phyloP scores from a whole-genome alignment of 495 filamentous ascomycete species.

The Amorphotheca resinae region DNA sequence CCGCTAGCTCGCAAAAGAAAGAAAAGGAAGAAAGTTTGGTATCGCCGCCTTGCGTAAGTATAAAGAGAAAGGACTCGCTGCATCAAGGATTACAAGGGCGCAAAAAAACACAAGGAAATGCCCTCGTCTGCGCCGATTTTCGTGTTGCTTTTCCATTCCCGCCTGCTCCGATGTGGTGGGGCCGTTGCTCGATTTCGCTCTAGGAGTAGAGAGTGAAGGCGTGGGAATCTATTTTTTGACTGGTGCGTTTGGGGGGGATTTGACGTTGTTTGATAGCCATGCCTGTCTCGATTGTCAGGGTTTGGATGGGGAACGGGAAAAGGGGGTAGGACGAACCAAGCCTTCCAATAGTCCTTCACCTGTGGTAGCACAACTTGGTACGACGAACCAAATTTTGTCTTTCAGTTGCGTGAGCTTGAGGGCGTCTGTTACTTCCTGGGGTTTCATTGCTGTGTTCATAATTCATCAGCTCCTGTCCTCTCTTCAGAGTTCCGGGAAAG shows the following conservation, averaged over 20 bases:
- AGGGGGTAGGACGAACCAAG: slow-evolving; percentile 42
- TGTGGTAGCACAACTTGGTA: slow-evolving; percentile 87
- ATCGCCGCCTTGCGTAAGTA: slow-evolving; percentile 16
- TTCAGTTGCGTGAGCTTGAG: slow-evolving; percentile 77
- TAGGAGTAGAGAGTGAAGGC: background rate
- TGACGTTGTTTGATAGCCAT: slow-evolving; percentile 92
- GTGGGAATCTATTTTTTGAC: slow-evolving; percentile 31
- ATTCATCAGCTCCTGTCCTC: background rate
- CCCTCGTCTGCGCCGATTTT: background rate
- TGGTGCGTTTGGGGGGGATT: slow-evolving; percentile 45
- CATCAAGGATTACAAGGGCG: slow-evolving; percentile 4
- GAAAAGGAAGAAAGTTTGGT: slow-evolving; percentile 14
- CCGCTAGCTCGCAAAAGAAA: background rate
- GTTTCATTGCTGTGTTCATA: slow-evolving; percentile 56
- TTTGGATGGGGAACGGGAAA: background rate
- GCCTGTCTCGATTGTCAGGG: slow-evolving; percentile 33
- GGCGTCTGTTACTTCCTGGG: slow-evolving; percentile 72
- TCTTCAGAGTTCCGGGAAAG: background rate
- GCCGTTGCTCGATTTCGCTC: background rate
- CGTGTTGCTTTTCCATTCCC: background rate
- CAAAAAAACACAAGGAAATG: slow-evolving; percentile 30
- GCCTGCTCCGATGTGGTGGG: background rate
- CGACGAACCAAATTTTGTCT: slow-evolving; percentile 91
- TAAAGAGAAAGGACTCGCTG: background rate
- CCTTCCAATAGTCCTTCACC: slow-evolving; percentile 93